Base-by-base conservation (phyloP, 257 asterid genomes). In the Salvia rosmarinus region DNA sequence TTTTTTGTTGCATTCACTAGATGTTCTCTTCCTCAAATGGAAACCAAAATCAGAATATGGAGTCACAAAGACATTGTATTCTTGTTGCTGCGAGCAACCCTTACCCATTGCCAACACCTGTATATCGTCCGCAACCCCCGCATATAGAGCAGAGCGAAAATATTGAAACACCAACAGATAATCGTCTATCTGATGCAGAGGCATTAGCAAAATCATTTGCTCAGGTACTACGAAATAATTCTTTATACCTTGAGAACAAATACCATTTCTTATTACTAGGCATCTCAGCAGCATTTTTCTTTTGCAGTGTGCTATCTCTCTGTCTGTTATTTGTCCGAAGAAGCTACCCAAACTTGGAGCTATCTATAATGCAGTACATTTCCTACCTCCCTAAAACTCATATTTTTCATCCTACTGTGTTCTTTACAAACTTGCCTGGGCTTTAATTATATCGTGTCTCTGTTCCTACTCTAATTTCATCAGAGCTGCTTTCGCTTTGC, bases 71-170 rank as follows among this genome's bases (percentile, higher is more conserved):
- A 70, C 98, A 95, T 74, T 95, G 97, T 75, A 87, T 95, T 81
- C 94, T 91, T 75, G 75, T 95, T 68, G 97, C 97, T 78, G 96
- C 96, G 40, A 89, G 99, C 84, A 91, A 90, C 55, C 98, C 96
- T 80, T 83, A 83, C 80, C 89, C 96, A 72, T 78, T 89, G 58
- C 94, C 96, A 13, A 91, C 89, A 64, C 92, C 90, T 60, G 90
- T 95, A 62, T 85, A 83, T 79, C 80, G 85, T 43, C 93, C 91
- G 14, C 89, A 75, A 70, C 43, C 82, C 56, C 91, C 77, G 74
- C 88, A 80, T 28, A 46, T 75, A 19, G 96, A 87, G 76, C 86
- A 83, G 84, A 79, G 76, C 30, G 91, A 88, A 10, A 77, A 49
- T 67, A 56, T 68, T 44, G 98, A 89, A 70, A 58, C 85, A 56